Evolutionary conservation across 306 rosid genomes (phyloP), one percentile per base, ranked within the genome.

Genomic region (Morella rubra): DNA sequence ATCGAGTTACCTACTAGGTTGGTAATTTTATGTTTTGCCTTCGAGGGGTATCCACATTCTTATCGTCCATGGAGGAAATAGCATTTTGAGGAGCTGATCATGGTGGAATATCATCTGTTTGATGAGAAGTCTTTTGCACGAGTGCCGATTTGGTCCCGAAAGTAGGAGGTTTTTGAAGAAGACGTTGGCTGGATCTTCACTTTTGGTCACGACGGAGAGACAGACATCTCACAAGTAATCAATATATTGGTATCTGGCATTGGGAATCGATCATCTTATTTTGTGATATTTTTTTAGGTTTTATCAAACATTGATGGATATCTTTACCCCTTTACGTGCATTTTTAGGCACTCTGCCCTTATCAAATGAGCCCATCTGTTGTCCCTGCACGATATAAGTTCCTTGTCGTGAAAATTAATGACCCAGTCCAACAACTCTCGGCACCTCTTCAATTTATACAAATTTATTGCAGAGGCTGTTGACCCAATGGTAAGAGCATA

Each of bases 121-220:
- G 88, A 83, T 78, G 42, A 75, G 47, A 85, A 75, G 22, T 76
- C 49, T 89, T 77, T 18, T 83, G 91, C 80, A 75, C 37, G 8
- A 89, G 93, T 79, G 79, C 82, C 71, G 55, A 85, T 11, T 87
- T 89, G 80, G 88, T 81, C 6, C 64, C 84, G 6, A 77, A 73
- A 71, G 65, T 49, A 44, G 58, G 53, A 40, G 84, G 77, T 15
- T 3, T 27, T 45, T 22, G 80, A 82, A 71, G 91, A 89, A 85
- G 89, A 89, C 71, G 89, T 85, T 60, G 89, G 89, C 44, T 89
- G 93, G 93, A 70, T 87, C 22, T 22, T 89, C 62, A 67, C 88
- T 37, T 84, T 84, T 79, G 85, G 83, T 80, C 93, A 87, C 78
- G 80, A 81, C 15, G 93, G 87, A 59, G 84, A 79, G 3, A 78